Evolutionary conservation across 345 rosid genomes (phyloP).

Genomic region (Luvunga scandens): DNA sequence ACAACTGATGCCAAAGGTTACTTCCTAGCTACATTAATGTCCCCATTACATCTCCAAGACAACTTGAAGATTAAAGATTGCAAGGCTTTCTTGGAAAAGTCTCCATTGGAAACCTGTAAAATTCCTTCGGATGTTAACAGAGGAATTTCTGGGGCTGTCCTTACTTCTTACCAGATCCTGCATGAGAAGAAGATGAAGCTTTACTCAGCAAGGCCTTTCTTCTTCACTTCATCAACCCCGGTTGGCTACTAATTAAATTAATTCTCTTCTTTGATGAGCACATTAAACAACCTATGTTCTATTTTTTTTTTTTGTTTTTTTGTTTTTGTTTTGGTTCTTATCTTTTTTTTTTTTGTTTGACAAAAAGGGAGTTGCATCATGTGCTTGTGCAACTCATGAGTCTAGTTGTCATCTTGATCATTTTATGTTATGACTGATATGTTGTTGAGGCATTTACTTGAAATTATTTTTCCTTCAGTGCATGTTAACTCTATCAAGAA

Average conservation of each 20-base stretch:
- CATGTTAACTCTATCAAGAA: too few relatives aligned
- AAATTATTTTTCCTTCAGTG: too few relatives aligned
- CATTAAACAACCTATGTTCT: background rate
- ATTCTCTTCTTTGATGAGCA: background rate
- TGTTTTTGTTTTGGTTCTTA: background rate
- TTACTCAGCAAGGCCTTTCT: slow-evolving; percentile 30
- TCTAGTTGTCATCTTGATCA: too few relatives aligned
- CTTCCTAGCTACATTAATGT: slow-evolving; percentile 27
- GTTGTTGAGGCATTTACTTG: too few relatives aligned
- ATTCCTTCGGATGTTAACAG: slow-evolving; percentile 31
- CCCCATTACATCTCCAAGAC: slow-evolving; percentile 12
- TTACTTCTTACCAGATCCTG: slow-evolving; percentile 26
- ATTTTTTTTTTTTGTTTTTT: background rate
- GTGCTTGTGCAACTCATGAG: background rate
- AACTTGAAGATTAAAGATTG: slow-evolving; percentile 30
- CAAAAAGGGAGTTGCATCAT: background rate
- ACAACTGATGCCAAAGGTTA: slow-evolving; percentile 36
- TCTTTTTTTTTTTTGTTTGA: background rate
- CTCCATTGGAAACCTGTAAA: slow-evolving; percentile 28
- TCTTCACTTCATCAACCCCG: slow-evolving; percentile 26
- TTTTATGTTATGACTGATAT: too few relatives aligned
- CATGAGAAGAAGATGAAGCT: slow-evolving; percentile 25
- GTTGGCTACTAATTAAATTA: slow-evolving; percentile 23
- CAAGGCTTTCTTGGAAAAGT: slow-evolving; percentile 40
- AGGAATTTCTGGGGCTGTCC: slow-evolving; percentile 29